phyloP scores from a whole-genome alignment of 805 yeast species.

The Candida ulmi region DNA sequence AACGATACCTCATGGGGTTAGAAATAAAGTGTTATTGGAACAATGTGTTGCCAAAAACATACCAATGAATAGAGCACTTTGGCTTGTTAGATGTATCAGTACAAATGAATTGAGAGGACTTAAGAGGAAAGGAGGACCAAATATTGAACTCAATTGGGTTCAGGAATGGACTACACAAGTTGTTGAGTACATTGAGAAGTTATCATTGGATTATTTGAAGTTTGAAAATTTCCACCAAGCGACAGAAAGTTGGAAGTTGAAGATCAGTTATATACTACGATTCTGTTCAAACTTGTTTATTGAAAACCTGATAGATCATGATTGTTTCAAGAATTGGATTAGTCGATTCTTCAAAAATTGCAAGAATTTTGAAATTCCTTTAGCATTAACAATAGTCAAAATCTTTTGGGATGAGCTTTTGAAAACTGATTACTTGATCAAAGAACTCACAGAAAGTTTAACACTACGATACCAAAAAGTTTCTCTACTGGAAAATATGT shows the following conservation, averaged over 20 bases:
- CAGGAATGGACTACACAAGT: constrained; percentile 90
- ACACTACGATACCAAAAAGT: constrained; percentile 41
- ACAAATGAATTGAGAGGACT: constrained; percentile 66
- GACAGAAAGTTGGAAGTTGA: constrained; percentile 44
- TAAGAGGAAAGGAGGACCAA: constrained; percentile 39
- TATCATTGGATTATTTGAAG: constrained; percentile 25
- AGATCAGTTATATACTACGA: constrained; percentile 54
- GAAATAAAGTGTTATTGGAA: constrained; percentile 68
- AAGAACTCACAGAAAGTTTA: constrained; percentile 58
- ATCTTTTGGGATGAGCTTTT: constrained; percentile 70
- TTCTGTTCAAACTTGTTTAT: constrained; percentile 61
- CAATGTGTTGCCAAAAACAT: constrained; percentile 61
- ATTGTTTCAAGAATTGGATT: constrained; percentile 57
- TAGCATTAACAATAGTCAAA: constrained; percentile 47
- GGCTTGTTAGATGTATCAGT: constrained; percentile 88
- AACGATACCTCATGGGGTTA: constrained; percentile 86
- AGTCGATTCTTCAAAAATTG: constrained; percentile 44
- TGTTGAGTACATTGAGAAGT: constrained; percentile 45
- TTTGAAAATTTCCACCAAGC: constrained; percentile 24
- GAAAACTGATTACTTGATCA: constrained; percentile 49
- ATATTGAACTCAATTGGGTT: constrained; percentile 60
- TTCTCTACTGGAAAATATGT: constrained; percentile 26
- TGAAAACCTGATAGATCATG: constrained; percentile 61
- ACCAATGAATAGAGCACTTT: constrained; percentile 77
- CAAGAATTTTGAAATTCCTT: constrained; percentile 37